These are phyloP conservation scores for Xylariaceae sp. DNA, from an alignment of 2,329 filamentous ascomycete species.

Conservation along the genomic window DNA sequence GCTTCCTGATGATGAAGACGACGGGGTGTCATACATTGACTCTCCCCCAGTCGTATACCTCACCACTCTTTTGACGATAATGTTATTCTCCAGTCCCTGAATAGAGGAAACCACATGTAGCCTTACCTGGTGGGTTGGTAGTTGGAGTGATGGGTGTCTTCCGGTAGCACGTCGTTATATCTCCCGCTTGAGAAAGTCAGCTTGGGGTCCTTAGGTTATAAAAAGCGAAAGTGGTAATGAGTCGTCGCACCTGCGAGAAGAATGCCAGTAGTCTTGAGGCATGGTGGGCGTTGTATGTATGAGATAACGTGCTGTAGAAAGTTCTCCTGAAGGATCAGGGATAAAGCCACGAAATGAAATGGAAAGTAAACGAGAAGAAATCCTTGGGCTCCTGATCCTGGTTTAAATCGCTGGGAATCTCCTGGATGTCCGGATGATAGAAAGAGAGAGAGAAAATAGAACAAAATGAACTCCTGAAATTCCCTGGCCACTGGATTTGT, in stretches of 20 bases:
- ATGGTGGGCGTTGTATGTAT: conserved; percentile 40
- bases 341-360: conserved; percentile 8
- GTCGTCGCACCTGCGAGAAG: conserved; percentile 48
- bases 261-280: conserved; percentile 46
- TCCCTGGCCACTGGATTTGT: conserved; percentile 15
- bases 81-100: conserved; percentile 33
- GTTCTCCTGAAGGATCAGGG: conserved; percentile 9
- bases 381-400: conserved; percentile 12
- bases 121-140: conserved; percentile 34
- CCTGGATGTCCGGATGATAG: conserved; percentile 14
- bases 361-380: conserved; percentile 13
- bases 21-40: conserved; percentile 28
- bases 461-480: conserved; percentile 13
- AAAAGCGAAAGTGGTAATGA: conserved; percentile 20
- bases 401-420: conserved; percentile 7
- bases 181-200: conserved; percentile 31
- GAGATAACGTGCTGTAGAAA: conserved; percentile 11
- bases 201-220: conserved; percentile 18
- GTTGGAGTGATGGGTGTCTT: conserved; percentile 25
- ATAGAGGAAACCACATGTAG: conserved; percentile 18
- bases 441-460: not conserved
- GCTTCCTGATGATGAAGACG: conserved; percentile 18
- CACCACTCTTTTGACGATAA: conserved; percentile 36
- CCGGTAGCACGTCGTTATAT: conserved; percentile 30
- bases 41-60: conserved; percentile 37